Percentiles rank a stretch among this genome's conserved stretches.
Conservation (phyloP, 345 rosid species). For the Citrus sp. region DNA sequence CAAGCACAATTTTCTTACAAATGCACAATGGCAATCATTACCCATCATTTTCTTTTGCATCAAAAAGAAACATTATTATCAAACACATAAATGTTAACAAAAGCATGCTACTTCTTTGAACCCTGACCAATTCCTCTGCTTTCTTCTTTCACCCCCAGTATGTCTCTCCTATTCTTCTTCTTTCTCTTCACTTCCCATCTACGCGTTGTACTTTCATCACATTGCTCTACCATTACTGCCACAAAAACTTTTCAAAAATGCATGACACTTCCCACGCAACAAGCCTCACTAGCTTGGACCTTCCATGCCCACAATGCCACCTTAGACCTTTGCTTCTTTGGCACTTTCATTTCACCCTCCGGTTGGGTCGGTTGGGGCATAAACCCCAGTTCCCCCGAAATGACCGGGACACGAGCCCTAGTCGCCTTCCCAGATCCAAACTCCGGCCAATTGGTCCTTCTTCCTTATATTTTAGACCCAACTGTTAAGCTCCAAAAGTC, state of each 20-base stretch:
- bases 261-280: constrained; percentile 80
- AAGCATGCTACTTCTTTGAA: not conserved
- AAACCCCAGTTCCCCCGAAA: constrained; percentile 66
- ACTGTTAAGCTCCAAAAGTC: constrained; percentile 78
- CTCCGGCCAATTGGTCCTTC: constrained; percentile 71
- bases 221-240: constrained; percentile 56
- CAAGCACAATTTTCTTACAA: not conserved
- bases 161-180: constrained; percentile 19
- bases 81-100: constrained; percentile 22
- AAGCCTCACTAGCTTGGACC: constrained; percentile 94
- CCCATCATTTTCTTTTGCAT: not conserved
- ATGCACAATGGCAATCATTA: constrained; percentile 12
- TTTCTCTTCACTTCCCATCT: constrained; percentile 27
- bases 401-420: constrained; percentile 83
- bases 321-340: constrained; percentile 81
- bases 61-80: constrained; percentile 4
- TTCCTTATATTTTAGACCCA: constrained; percentile 78
- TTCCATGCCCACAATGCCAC: constrained; percentile 76
- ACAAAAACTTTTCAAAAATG: constrained; percentile 69
- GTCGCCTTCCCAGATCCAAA: constrained; percentile 90
- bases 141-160: constrained; percentile 11
- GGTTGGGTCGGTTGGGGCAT: constrained; percentile 98
- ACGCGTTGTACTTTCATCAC: constrained; percentile 37
- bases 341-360: constrained; percentile 91
- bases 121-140: not conserved